phyloP scores from a whole-genome alignment of 192 early-diverging fungal genomes.

The Gryganskiella cystojenkinii region DNA sequence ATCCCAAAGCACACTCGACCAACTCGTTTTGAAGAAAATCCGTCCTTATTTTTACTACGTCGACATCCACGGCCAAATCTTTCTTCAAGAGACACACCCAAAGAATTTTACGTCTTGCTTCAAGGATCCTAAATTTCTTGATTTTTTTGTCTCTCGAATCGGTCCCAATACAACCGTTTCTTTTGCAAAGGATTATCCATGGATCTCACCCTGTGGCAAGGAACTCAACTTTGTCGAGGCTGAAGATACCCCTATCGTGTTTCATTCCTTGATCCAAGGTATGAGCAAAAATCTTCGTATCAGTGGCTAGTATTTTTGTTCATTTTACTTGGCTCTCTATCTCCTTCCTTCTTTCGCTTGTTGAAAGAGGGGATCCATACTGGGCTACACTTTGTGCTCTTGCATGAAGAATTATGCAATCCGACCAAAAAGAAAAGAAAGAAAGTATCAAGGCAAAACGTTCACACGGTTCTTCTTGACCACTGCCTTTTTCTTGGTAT shows the following conservation, averaged over 20 bases:
- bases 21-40: slow-evolving; percentile 8
- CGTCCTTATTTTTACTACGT: slow-evolving; percentile 48
- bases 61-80: slow-evolving; percentile 45
- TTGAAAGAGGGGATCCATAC: too few relatives aligned
- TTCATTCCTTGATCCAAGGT: slow-evolving; percentile 18
- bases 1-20: neutral
- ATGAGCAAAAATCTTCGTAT: neutral
- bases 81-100: slow-evolving; percentile 39
- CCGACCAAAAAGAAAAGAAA: too few relatives aligned
- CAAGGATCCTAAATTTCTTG: slow-evolving; percentile 37
- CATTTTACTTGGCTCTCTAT: too few relatives aligned
- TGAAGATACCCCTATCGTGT: slow-evolving; percentile 45
- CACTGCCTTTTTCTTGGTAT: neutral
- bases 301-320: too few relatives aligned
- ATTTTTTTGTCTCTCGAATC: slow-evolving; percentile 32
- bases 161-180: slow-evolving; percentile 9
- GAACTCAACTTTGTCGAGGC: slow-evolving; percentile 50
- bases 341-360: too few relatives aligned
- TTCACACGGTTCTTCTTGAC: too few relatives aligned
- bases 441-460: too few relatives aligned
- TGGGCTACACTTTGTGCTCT: too few relatives aligned
- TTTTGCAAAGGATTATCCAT: slow-evolving; percentile 12
- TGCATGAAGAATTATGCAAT: too few relatives aligned
- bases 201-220: slow-evolving; percentile 40
- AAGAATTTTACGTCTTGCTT: slow-evolving; percentile 42